phyloP scores from a whole-genome alignment of 2,329 filamentous ascomycete species.

The Camillea tinctor region DNA sequence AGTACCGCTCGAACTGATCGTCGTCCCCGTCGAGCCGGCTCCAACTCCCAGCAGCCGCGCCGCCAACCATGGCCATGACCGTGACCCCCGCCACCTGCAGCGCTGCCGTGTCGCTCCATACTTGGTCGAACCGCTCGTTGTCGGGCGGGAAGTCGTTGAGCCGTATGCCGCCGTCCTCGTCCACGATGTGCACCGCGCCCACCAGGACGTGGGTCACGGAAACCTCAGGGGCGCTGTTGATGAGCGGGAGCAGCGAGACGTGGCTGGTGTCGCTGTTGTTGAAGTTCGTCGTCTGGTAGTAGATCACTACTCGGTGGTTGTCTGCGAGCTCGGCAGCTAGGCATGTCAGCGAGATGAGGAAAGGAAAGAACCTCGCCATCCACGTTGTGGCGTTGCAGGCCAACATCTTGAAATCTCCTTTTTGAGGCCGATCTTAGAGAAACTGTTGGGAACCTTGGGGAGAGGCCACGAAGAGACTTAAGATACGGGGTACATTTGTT shows the following conservation, averaged over 20 bases:
- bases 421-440: background rate
- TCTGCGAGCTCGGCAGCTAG: constrained; percentile 16
- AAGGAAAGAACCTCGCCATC: constrained; percentile 21
- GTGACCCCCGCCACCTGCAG: constrained; percentile 74
- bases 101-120: constrained; percentile 76
- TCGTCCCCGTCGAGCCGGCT: constrained; percentile 53
- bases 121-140: constrained; percentile 63
- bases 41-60: constrained; percentile 75
- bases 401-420: constrained; percentile 15
- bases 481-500: background rate
- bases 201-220: constrained; percentile 77
- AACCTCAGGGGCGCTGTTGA: constrained; percentile 44
- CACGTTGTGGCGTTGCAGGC: constrained; percentile 18
- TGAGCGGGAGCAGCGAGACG: constrained; percentile 53
- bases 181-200: constrained; percentile 82
- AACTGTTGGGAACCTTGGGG: background rate
- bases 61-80: constrained; percentile 84
- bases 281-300: constrained; percentile 51
- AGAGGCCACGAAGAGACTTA: background rate
- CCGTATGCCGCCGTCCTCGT: constrained; percentile 62
- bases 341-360: constrained; percentile 22
- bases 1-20: constrained; percentile 70
- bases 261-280: constrained; percentile 43
- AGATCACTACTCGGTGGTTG: constrained; percentile 46
- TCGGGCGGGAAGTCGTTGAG: constrained; percentile 77